A percentile compares a stretch with the other conserved stretches of the same genome.
These are phyloP conservation scores for Oryza glaberrima DNA, from an alignment of 176 grass and related monocot species.

Conservation along the genomic window DNA sequence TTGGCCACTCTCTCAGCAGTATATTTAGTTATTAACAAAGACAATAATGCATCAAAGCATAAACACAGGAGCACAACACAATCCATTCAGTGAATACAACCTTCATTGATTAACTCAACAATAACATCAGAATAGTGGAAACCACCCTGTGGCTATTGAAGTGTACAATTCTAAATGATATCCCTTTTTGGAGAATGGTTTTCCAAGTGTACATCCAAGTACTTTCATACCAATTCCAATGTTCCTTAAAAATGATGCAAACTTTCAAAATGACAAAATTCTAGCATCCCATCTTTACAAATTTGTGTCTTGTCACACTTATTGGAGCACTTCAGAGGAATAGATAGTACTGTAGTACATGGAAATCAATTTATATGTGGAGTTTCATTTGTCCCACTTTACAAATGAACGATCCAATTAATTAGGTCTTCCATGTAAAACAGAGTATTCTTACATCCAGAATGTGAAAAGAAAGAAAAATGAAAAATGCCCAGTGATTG, in stretches of 20 bases:
- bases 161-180: background rate
- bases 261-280: background rate
- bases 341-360: background rate
- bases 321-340: background rate
- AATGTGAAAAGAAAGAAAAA: background rate
- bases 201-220: background rate
- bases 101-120: background rate
- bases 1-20: background rate
- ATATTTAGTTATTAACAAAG: conserved; percentile 19
- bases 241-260: background rate
- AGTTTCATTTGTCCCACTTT: background rate
- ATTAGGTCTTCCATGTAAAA: background rate
- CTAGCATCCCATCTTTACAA: background rate
- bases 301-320: background rate
- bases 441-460: conserved; percentile 4
- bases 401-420: background rate
- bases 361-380: background rate
- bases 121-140: background rate
- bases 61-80: background rate
- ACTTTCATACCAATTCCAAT: background rate
- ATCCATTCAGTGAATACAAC: background rate
- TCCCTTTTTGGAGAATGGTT: background rate
- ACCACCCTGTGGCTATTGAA: background rate
- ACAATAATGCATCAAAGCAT: conserved; percentile 3
- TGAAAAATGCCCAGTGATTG: conserved; percentile 11